Base-by-base conservation (phyloP, 345 rosid genomes). In the Rhodamnia argentea region DNA sequence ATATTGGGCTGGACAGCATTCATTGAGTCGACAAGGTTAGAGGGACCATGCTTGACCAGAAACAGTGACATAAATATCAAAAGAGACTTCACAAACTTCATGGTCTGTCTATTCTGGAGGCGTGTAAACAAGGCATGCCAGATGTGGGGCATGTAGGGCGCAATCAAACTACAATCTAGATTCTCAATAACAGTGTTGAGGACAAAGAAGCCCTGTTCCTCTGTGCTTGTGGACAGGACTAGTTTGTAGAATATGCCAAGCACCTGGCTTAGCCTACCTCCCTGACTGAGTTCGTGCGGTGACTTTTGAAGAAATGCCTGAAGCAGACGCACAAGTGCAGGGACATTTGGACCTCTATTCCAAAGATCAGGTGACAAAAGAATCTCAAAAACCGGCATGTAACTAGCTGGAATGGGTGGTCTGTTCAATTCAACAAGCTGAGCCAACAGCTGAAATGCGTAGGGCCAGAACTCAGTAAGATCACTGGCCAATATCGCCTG, bases 281-380 rank as follows among this genome's bases (percentile, higher is more conserved):
- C 99, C 86, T 92, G 96, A 88, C 90, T 90, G 83, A 97, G 90
- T 90, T 98, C 98, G 84, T 89, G 91, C 13, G 99, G 96, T 42
- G 95, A 95, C 90, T 98, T 96, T 90, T 96, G 98, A 87, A 98
- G 98, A 91, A 94, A 96, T 84, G 99, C 99, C 88, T 94, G 99
- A 84, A 98, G 99, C 85, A 98, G 88, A 84, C 99, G 99, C 81
- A 98, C 99, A 85, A 96, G 98, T 5, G 99, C 99, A 60, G 99
- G 99, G 70, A 97, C 99, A 86, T 97, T 96, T 50, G 98, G 94
- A 85, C 94, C 89, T 92, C 94, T 93, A 84, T 90, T 96, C 99
- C 99, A 97, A 52, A 93, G 89, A 60, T 95, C 99, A 84, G 97
- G 99, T 18, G 94, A 88, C 74, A 97, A 94, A 60, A 97, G 98